Evolutionary conservation across 2,329 filamentous ascomycete genomes (phyloP).

Genomic region (Fusarium subtropicale): DNA sequence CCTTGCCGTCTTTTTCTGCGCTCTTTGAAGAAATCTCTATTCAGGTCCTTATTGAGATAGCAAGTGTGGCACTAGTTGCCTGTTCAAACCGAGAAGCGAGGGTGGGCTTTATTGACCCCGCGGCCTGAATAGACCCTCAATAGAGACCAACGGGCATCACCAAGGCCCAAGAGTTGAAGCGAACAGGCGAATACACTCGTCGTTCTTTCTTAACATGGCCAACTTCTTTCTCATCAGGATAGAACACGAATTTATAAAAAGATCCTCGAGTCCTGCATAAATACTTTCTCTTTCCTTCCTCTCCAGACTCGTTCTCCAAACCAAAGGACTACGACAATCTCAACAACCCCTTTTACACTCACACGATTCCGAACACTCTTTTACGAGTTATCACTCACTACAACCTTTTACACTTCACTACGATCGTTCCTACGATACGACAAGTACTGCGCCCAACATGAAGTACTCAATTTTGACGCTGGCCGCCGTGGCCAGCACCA

Average conservation of each 20-base stretch:
- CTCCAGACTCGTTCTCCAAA: conserved; percentile 44
- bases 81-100: conserved; percentile 6
- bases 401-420: conserved; percentile 12
- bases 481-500: conserved; percentile 37
- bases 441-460: conserved; percentile 35
- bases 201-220: conserved; percentile 1
- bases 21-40: conserved; percentile 7
- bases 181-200: background rate
- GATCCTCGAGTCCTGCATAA: conserved; percentile 3
- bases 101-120: conserved; percentile 37
- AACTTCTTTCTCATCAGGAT: conserved; percentile 1
- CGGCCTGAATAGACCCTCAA: conserved; percentile 33
- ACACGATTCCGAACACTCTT: conserved; percentile 25
- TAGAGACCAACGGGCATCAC: conserved; percentile 11
- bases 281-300: conserved; percentile 23
- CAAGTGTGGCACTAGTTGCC: conserved; percentile 5
- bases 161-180: conserved; percentile 9
- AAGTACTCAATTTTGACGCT: conserved; percentile 47
- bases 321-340: conserved; percentile 36
- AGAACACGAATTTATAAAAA: conserved; percentile 39
- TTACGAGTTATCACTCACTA: conserved; percentile 38
- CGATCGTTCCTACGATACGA: conserved; percentile 18
- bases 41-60: background rate
- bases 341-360: conserved; percentile 34
- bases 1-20: conserved; percentile 2